Base-by-base conservation (phyloP, 192 early-diverging fungal species). In the Dissophora globulifera region DNA sequence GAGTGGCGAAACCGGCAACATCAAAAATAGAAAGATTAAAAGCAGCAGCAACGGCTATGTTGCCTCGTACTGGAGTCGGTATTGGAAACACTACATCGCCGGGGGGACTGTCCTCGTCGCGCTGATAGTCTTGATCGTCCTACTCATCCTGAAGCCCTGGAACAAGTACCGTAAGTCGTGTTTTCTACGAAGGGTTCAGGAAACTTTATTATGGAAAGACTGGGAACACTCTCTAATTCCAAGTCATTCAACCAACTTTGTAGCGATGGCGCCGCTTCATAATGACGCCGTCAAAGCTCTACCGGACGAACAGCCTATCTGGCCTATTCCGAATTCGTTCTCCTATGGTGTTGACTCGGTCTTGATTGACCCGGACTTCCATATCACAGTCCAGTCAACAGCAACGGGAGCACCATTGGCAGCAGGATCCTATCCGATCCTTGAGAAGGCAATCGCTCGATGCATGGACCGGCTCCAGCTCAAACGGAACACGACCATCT, bases 241-340 rank as follows among this genome's bases (percentile, higher is more conserved):
- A 35, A 13, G 22, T 55, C 16, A 12, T 15, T 22, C n/a, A 32
- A 20, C 13, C 33, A 22, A 23, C 8, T 32, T 60, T 12, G 1
- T 50, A 76, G 72, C 23, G 4, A 3, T 67, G 25, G 50, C 59
- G 11, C 72, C 72, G 3, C 30, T 76, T 2, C 7, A 41, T 3
- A 76, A 76, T 20, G 50, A 42, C 16, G 62, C 63, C 4, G 63
- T 67, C 13, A 76, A 76, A 32, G 52, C 16, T 15, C 35, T 76
- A 5, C 72, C 72, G 20, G 50, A 53, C 13, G 64, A 76, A 23
- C 72, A 76, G 30, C 64, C 72, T n/a, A 51, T 76, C 19, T 67
- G 62, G 62, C 72, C 72, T 7, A 67, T 67, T 7, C 72, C 72
- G 0, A 55, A 41, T 2, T 38, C 54, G 31, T 76, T 76, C 47